Percentiles rank a stretch among this genome's conserved stretches.
These are phyloP conservation scores for Kregervanrija pseudodelftensis DNA, from an alignment of 805 yeast genomes.

Conservation along the genomic window DNA sequence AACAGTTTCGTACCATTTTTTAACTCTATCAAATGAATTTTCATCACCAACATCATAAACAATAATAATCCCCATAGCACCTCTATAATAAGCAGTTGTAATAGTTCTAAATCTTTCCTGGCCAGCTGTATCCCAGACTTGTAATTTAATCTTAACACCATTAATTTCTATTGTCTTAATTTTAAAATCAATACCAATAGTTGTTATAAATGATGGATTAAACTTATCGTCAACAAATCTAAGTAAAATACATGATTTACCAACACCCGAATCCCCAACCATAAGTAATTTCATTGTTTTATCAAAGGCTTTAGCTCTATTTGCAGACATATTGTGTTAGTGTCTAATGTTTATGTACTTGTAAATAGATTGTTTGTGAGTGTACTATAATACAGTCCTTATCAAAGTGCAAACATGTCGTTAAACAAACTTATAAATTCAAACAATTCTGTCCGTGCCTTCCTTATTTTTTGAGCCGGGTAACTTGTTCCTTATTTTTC, in stretches of 20 bases:
- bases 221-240: conserved; percentile 95
- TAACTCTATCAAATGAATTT: conserved; percentile 85
- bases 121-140: conserved; percentile 98
- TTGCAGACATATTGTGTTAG: conserved; percentile 35
- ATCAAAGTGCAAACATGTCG: too few relatives aligned
- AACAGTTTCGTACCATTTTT: conserved; percentile 93
- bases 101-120: conserved; percentile 93
- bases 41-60: conserved; percentile 85
- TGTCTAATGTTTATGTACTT: too few relatives aligned
- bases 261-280: conserved; percentile 90
- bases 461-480: too few relatives aligned
- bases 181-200: conserved; percentile 97
- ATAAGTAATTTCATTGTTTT: conserved; percentile 86
- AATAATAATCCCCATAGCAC: conserved; percentile 81
- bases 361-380: too few relatives aligned
- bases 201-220: conserved; percentile 93
- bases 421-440: too few relatives aligned
- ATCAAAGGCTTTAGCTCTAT: conserved; percentile 71
- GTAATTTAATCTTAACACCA: conserved; percentile 88
- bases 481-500: too few relatives aligned
- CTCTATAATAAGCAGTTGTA: conserved; percentile 87
- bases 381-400: too few relatives aligned
- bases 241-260: conserved; percentile 81
- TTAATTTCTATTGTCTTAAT: conserved; percentile 92
- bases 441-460: too few relatives aligned